Evolutionary conservation across 192 early-diverging fungal genomes (phyloP).

Genomic region (Podila horticola): DNA sequence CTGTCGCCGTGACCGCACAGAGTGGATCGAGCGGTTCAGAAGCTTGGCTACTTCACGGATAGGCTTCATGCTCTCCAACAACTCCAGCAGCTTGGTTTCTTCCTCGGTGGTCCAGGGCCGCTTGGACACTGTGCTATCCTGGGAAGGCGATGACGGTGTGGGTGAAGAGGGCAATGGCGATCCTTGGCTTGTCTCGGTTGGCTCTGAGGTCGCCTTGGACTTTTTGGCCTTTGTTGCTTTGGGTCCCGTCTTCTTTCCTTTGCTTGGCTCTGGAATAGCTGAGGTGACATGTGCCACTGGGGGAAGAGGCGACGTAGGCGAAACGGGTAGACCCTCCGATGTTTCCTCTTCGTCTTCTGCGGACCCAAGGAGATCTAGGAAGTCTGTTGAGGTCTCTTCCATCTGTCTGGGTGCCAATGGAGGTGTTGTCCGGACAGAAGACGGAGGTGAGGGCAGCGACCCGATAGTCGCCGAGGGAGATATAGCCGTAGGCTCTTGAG

Average conservation of each 20-base stretch:
- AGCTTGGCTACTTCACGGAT: slow-evolving; percentile 49
- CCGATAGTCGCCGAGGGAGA: slow-evolving; percentile 11
- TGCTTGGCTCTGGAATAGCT: neutral
- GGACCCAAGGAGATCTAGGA: neutral
- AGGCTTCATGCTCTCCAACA: slow-evolving; percentile 21
- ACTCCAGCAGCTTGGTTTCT: slow-evolving; percentile 34
- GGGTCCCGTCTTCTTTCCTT: too few species aligned
- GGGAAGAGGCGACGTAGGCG: slow-evolving; percentile 23
- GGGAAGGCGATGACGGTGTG: neutral
- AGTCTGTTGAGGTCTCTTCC: slow-evolving; percentile 4
- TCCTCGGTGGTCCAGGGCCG: slow-evolving; percentile 48
- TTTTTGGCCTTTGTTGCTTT: too few species aligned
- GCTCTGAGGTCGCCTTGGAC: too few species aligned
- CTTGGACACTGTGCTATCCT: slow-evolving; percentile 15
- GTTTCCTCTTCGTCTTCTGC: neutral
- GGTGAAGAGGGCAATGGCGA: neutral
- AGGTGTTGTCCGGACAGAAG: slow-evolving; percentile 30
- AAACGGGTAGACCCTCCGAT: slow-evolving; percentile 3
- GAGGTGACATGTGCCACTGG: neutral
- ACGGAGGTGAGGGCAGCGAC: slow-evolving; percentile 31
- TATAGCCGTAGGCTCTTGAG: neutral
- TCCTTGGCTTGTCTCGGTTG: neutral
- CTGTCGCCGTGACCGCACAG: slow-evolving; percentile 48
- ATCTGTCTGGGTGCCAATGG: slow-evolving; percentile 13
- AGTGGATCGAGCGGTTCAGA: slow-evolving; percentile 46